These are phyloP conservation scores for Alternaria panax DNA, from an alignment of 2,329 filamentous ascomycete genomes.

Conservation along the genomic window DNA sequence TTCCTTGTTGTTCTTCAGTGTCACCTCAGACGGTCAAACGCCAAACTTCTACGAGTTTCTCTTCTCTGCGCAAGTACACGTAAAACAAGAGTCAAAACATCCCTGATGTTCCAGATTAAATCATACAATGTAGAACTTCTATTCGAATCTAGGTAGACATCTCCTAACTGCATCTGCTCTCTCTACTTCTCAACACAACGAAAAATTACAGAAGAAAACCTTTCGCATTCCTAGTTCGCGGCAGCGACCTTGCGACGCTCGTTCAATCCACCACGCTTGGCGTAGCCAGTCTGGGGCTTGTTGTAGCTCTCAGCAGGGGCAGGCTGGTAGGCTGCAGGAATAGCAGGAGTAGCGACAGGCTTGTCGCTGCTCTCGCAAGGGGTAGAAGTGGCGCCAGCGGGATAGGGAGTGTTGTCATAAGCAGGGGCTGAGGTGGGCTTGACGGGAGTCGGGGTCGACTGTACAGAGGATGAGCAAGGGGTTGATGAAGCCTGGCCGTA, in stretches of 20 bases:
- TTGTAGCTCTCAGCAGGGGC: conserved; percentile 3
- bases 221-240: not conserved
- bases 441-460: not conserved
- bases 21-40: not conserved
- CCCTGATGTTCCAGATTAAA: not conserved
- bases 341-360: conserved; percentile 9
- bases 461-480: conserved; percentile 1
- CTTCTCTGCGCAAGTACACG: not conserved
- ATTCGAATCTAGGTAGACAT: not conserved
- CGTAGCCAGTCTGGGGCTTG: conserved; percentile 20
- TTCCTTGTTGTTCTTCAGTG: not conserved
- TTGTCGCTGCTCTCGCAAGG: conserved; percentile 20
- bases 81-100: not conserved
- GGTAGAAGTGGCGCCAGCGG: conserved; percentile 15
- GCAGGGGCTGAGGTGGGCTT: conserved; percentile 5
- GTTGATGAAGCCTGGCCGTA: conserved; percentile 1
- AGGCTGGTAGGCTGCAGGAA: not conserved
- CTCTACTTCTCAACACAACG: not conserved
- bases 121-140: not conserved
- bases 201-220: not conserved
- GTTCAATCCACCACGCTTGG: conserved; percentile 33
- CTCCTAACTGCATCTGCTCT: not conserved
- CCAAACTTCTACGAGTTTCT: not conserved
- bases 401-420: conserved; percentile 6
- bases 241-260: conserved; percentile 26